Base-by-base conservation (phyloP, 176 grass and related monocot species). In the Eleusine indica region DNA sequence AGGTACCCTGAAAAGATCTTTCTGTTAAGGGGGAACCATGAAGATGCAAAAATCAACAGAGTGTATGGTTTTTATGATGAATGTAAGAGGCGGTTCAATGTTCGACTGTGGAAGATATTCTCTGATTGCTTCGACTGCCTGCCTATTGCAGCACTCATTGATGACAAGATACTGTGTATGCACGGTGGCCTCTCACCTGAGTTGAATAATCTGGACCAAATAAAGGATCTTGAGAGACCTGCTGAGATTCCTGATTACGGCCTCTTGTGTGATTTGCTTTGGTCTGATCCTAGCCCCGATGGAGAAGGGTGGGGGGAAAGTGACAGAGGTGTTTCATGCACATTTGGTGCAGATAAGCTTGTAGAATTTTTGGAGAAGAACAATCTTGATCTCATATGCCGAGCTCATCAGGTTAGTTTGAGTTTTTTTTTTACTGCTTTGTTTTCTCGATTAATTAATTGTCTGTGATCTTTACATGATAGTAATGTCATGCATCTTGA, bases 41-140 rank as follows among this genome's bases (percentile, higher is more conserved):
- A 92, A 80, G 90, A 92, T 69, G 90, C 90, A 28, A 92, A 92
- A 73, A 92, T 92, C 54, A 92, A 92, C 73, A 89, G 90, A 87
- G 90, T 92, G 8, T 92, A 92, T 63, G 90, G 90, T 40, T 92
- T 92, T 61, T 92, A 92, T 81, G 90, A 92, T 67, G 90, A 92
- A 58, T 89, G 90, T 41, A 92, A 89, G 71, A 86, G 90, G 90
- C 89, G 90, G 54, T 92, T 92, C 76, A 92, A 92, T 81, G 80
- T 92, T 68, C 80, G 90, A 8, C 71, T 92, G 38, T 88, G 86
- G 86, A 88, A 88, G 86, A 84, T 88, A 73, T 88, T 88, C 86
- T 88, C 86, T 28, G 86, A 88, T 84, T 88, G 86, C 86, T 88
- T 88, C 81, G 79, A 88, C 86, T 88, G 86, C 81, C 75, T 88